Evolutionary conservation across 495 filamentous ascomycete species (phyloP), one percentile per base, ranked within the genome.

Genomic region (Penicillium pulvis): DNA sequence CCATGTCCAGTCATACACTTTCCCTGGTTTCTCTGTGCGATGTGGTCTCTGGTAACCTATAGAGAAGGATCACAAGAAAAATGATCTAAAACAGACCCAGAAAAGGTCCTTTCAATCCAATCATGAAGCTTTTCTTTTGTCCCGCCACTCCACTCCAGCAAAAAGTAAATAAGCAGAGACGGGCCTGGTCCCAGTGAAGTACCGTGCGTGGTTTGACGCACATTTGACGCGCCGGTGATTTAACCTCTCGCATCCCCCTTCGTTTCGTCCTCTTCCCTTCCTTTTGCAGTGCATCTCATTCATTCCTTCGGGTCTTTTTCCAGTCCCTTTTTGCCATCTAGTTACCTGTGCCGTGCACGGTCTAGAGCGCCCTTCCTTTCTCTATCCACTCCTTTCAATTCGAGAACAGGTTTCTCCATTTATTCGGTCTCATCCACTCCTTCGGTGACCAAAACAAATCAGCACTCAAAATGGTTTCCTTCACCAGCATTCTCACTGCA

Each of bases 401-500:
- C 23, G 67, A 68, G 67, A 67, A 70, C 67, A 57, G 65, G 67
- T 55, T 63, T 62, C 51, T 64, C 55, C 55, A 42, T 44, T 46
- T 31, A n/a, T 17, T 52, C 23, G 49, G 35, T 39, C 43, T 45
- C 36, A 26, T 51, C 9, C 59, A 63, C 28, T 63, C 56, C 47
- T 47, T 56, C 48, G 47, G 47, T 52, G 35, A 41, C 54, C 30
- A 31, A 46, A 43, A 58, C 39, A 31, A 28, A 41, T 48, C 26
- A 57, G 39, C 41, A 35, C 52, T n/a, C 61, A 78, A 63, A 64
- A 79, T 79, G 77, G 73, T 77, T 53, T 73, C 72, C 23, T 75
- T 80, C 71, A 72, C 65, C 51, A 67, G 71, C 35, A 50, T 73
- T 44, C 61, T 79, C 43, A 60, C 71, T 23, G 67, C 77, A 33